Conservation (phyloP, 371 early-diverging fungal genomes). For the Rhizopus delemar region DNA sequence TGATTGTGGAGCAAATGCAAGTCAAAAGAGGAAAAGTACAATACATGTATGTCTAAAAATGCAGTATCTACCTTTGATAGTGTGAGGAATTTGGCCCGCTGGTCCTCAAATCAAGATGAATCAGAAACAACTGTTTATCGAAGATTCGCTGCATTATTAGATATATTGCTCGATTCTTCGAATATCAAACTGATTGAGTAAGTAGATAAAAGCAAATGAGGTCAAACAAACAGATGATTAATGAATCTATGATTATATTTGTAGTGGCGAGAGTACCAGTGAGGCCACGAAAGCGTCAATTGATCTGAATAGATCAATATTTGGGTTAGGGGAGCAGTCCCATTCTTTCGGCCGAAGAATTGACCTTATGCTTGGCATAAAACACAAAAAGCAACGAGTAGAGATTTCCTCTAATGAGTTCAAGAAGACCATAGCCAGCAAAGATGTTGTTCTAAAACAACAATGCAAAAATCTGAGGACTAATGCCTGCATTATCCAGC, state of each 20-base stretch:
- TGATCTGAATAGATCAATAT: constrained; percentile 13
- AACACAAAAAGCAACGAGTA: constrained; percentile 3
- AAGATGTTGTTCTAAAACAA: constrained; percentile 13
- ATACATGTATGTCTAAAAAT: constrained; percentile 20
- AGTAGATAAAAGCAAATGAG: constrained; percentile 20
- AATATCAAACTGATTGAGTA: constrained; percentile 17
- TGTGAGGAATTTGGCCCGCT: constrained; percentile 15
- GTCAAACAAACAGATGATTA: constrained; percentile 17
- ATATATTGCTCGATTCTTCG: constrained; percentile 14
- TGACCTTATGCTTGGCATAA: constrained; percentile 10
- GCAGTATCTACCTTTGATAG: constrained; percentile 15
- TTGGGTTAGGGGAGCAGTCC: constrained; percentile 8
- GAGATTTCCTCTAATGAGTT: constrained; percentile 9
- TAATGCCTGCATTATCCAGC: constrained; percentile 11
- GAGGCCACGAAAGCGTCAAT: constrained; percentile 12
- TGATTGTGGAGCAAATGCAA: constrained; percentile 14
- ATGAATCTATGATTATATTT: constrained; percentile 15
- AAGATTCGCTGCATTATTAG: constrained; percentile 13
- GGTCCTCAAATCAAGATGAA: constrained; percentile 16
- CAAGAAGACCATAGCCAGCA: constrained; percentile 6
- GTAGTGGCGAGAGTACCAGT: constrained; percentile 12
- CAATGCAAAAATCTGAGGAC: constrained; percentile 10
- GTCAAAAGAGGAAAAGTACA: constrained; percentile 17
- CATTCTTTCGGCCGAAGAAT: constrained; percentile 8
- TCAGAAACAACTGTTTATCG: constrained; percentile 14